Conservation (phyloP, 2,329 filamentous ascomycete genomes). For the Truncatella angustata region DNA sequence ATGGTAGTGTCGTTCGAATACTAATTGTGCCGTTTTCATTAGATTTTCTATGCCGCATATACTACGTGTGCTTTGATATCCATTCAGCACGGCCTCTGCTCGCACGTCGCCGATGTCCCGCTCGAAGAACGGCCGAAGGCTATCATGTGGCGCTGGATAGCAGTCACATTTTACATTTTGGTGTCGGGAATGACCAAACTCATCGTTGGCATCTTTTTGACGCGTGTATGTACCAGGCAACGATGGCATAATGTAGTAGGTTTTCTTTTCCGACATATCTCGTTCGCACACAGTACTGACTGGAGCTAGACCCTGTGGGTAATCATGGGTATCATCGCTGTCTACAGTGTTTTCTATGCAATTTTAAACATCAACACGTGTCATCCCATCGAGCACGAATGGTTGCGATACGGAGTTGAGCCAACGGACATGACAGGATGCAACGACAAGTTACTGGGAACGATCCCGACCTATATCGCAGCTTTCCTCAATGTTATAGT, state of each 20-base stretch:
- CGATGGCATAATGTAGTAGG: conserved; percentile 6
- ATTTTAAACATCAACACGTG: conserved; percentile 9
- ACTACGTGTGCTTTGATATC: background rate
- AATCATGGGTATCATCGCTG: conserved; percentile 4
- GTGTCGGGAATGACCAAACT: conserved; percentile 7
- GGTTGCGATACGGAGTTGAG: background rate
- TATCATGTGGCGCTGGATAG: conserved; percentile 10
- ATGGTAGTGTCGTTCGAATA: background rate
- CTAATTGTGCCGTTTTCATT: background rate
- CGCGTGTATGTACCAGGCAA: conserved; percentile 5
- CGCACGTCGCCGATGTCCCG: conserved; percentile 2
- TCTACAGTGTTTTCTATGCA: conserved; percentile 6
- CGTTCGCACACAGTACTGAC: background rate
- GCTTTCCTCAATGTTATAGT: conserved; percentile 7
- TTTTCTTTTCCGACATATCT: background rate
- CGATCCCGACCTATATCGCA: conserved; percentile 6
- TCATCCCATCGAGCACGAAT: conserved; percentile 7
- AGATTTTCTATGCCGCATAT: conserved; percentile 3
- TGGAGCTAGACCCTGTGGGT: conserved; percentile 2
- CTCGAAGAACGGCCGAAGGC: conserved; percentile 3
- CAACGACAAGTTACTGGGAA: background rate
- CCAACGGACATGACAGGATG: background rate
- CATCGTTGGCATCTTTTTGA: conserved; percentile 6
- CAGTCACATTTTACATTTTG: conserved; percentile 5
- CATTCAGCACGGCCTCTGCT: background rate